Evolutionary conservation across 805 yeast genomes (phyloP), one percentile per base, ranked within the genome.

Genomic region (Cyberlindnera xylosilytica): DNA sequence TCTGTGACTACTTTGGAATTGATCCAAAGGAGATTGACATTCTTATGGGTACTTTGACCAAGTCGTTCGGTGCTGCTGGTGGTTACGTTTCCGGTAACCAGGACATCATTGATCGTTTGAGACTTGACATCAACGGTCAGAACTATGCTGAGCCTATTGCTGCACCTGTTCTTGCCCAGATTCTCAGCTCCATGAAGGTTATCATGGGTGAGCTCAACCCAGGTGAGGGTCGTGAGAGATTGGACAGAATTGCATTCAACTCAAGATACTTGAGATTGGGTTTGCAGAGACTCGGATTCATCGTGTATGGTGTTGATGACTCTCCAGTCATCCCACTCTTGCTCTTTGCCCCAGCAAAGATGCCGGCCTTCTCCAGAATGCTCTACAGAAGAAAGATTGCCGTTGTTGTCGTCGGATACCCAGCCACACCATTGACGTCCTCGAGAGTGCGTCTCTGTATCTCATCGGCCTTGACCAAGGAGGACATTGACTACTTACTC

Each of bases 41-140:
- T 49, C 67, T 93, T 52, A 93, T 93, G 99, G 99, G 99, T 38
- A 93, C 99, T 7, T 77, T 93, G 44, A 95, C 99, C 39, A 93
- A 93, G 66, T 87, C 97, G 1, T 93, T 93, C 63, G 99, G 99
- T 62, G 98, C 99, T 15, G 88, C 98, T 32, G 99, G 99, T 59
- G 99, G 99, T 36, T 93, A 93, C 62, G 70, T 93, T 50, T 91
- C 96, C n/a, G 95, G 84, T 35, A 73, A 73, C 49, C 74, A 79
- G 57, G 67, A 64, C 36, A 66, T 87, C 24, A 83, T 91, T 38
- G 90, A 88, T 55, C 76, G 82, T 55, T 69, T 93, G 48, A 79
- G 90, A 65, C 54, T 85, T 31, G 82, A 79, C 54, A 78, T 87
- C 55, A 73, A 87, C 51, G 83, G 90, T 23, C 78, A 81, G 50